These are phyloP conservation scores for Cucurbita argyrosperma DNA, from an alignment of 306 rosid genomes.

Conservation along the genomic window DNA sequence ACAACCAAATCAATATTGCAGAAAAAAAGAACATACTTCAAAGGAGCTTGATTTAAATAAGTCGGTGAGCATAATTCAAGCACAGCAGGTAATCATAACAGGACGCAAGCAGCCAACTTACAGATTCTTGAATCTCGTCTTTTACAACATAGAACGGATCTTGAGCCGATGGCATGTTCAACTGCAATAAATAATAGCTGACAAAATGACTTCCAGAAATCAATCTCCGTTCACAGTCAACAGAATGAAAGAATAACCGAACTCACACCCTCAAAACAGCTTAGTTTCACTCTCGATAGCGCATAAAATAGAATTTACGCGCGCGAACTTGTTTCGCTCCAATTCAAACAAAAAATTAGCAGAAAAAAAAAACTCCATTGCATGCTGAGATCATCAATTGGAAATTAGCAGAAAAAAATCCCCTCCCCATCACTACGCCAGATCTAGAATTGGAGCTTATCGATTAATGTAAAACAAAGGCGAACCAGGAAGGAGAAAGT, in stretches of 20 bases:
- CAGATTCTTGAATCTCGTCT: constrained; percentile 94
- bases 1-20: not conserved
- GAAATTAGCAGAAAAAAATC: not conserved
- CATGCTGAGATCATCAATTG: not conserved
- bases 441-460: not conserved
- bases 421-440: not conserved
- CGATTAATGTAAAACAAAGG: not conserved
- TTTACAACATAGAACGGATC: constrained; percentile 98
- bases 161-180: constrained; percentile 80
- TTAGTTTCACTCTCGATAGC: not conserved
- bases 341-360: not conserved
- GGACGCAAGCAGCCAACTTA: constrained; percentile 26
- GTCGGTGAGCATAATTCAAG: not conserved
- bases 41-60: not conserved
- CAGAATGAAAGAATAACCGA: not conserved
- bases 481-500: not conserved
- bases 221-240: not conserved
- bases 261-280: not conserved
- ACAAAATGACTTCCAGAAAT: not conserved
- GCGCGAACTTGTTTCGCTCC: not conserved
- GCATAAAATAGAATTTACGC: not conserved
- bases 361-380: not conserved
- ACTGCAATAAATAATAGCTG: not conserved
- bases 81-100: not conserved
- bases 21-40: not conserved